Base-by-base conservation (phyloP, 2,329 filamentous ascomycete species). In the Diaporthe destruens region DNA sequence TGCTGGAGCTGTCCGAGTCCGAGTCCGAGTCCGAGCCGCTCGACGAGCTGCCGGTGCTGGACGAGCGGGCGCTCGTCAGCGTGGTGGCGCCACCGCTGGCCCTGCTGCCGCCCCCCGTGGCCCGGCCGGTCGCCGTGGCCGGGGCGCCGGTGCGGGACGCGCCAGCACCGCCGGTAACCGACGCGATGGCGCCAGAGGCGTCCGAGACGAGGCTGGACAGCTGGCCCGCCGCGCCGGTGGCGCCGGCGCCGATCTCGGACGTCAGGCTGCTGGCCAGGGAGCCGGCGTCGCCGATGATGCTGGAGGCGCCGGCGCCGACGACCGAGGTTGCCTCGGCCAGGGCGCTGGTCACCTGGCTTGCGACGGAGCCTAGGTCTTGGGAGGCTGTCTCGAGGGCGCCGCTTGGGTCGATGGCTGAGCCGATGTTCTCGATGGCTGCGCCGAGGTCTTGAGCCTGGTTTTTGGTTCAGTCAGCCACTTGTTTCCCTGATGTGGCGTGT, bases 241-340 rank as follows among this genome's bases (percentile, higher is more conserved):
- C 69, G 39, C 66, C 68, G 75, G 71, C 25, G 61, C 75, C 80
- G 20, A 81, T 75, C 53, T 55, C 69, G 34, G 73, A 75, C 0
- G 66, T 69, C 42, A 74, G 23, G 36, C 75, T 75, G 71, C 57
- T 54, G 6, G 66, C 69, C 7, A 67, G 49, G n/a, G 72, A 74
- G 44, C 55, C 36, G 14, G 55, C 68, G 47, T 68, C 69, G n/a
- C 61, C 63, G 25, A 76, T 29, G 39, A 63, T 42, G 53, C 49
- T 69, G 2, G 67, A 54, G 53, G 67, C 67, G 11, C 23, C n/a
- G 11, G 32, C 55, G 5, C 39, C 56, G 59, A 42, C 34, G 20
- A 74, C 75, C 1, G 61, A 66, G 68, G 74, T 79, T 69, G 77
- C 75, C 32, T 75, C 70, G 65, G 75, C 76, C 61, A 76, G 75